Percentiles rank a stretch among this genome's conserved stretches.
These are phyloP conservation scores for Pseudovirgaria hyperparasitica DNA, from an alignment of 2,329 filamentous ascomycete genomes.

Conservation along the genomic window DNA sequence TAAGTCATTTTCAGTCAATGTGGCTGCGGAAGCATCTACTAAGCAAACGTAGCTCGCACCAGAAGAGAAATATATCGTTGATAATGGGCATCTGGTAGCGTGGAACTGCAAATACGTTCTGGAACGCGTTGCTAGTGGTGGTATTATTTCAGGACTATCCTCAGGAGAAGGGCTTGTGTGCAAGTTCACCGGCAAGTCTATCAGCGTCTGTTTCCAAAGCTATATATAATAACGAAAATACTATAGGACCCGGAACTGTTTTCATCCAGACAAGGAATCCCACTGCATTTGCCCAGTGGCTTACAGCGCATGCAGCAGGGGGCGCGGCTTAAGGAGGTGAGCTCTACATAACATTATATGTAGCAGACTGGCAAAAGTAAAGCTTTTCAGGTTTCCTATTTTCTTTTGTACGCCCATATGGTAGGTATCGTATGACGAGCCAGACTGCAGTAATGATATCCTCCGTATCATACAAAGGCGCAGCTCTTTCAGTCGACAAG, in stretches of 20 bases:
- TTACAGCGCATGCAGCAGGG: constrained; percentile 29
- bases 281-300: constrained; percentile 44
- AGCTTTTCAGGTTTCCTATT: too few relatives aligned
- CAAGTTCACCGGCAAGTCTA: constrained; percentile 60
- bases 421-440: too few relatives aligned
- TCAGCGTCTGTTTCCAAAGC: neutral
- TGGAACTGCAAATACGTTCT: constrained; percentile 95
- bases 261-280: constrained; percentile 89
- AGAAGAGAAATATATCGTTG: constrained; percentile 80
- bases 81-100: constrained; percentile 86
- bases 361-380: too few relatives aligned
- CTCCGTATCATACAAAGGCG: too few relatives aligned
- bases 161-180: constrained; percentile 84
- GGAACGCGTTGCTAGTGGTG: constrained; percentile 79
- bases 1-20: constrained; percentile 34
- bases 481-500: too few relatives aligned
- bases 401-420: too few relatives aligned
- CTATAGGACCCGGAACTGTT: constrained; percentile 61
- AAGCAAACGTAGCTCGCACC: constrained; percentile 28
- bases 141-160: constrained; percentile 76
- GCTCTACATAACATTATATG: too few relatives aligned
- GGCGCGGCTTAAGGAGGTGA: too few relatives aligned
- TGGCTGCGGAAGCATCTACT: constrained; percentile 1
- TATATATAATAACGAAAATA: constrained; percentile 1
- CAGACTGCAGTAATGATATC: too few relatives aligned